Base-by-base conservation (phyloP, 2,329 filamentous ascomycete species). In the Orbilia quercus region DNA sequence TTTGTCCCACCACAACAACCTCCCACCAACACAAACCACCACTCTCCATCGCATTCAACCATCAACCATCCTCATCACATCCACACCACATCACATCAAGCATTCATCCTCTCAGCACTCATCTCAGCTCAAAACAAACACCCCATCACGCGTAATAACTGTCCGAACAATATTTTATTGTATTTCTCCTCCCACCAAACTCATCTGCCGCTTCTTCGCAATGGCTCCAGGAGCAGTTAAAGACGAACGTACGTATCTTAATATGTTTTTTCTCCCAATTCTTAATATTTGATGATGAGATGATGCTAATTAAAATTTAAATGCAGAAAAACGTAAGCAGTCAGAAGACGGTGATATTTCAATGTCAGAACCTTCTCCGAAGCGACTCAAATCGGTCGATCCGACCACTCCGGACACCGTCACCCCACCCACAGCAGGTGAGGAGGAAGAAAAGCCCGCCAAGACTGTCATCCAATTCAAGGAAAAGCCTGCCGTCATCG, bases 401-500 rank as follows among this genome's bases (percentile, higher is more conserved):
- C 62, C 70, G 7, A 58, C 70, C 34, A 58, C 22, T 16, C 69
- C 69, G 18, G 69, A 73, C 9, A 38, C 69, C 28, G 69, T 66
- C 9, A 38, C 69, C 28, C 50, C 69, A 14, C 25, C 53, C 34
- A 58, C 69, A 12, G 59, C 60, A 2, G 64, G 65, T 48, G 69
- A 73, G 22, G 70, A 74, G 47, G 63, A 67, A 5, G 57, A 59
- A 36, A 23, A 42, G 12, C 70, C 70, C 4, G 58, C 70, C 7
- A 74, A 74, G 34, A 74, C 70, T 1, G 58, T 74, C 31, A 74
- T 74, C 45, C 62, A 63, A 18, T 74, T 74, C 40, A 74, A 74
- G 14, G 70, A 74, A 20, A 58, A 91, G 88, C 91, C 92, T 4
- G 94, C 93, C 7, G 94, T 96, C 2, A 85, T 96, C 76, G 95